Conservation (phyloP, 164 flowering plant species). For the Aristolochia californica region DNA sequence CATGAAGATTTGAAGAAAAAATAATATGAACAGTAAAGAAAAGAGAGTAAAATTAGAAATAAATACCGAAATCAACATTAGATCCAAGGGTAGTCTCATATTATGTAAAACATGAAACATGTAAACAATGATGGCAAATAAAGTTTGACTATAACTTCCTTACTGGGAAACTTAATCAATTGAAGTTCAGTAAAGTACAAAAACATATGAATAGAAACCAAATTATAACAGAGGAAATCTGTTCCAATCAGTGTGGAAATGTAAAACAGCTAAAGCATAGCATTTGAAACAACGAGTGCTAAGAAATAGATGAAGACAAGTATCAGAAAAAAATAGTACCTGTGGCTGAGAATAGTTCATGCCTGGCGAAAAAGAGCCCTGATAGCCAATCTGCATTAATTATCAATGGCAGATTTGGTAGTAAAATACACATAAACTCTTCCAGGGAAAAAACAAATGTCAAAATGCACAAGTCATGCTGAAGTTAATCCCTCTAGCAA, state of each 20-base stretch:
- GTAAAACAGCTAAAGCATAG: not conserved
- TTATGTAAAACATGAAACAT: no score
- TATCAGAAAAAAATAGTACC: conserved; percentile 8
- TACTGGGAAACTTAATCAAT: no score
- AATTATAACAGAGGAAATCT: not conserved
- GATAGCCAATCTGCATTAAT: conserved; percentile 15
- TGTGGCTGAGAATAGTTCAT: conserved; percentile 18
- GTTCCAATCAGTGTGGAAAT: not conserved
- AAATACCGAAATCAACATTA: no score
- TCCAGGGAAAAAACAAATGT: not conserved
- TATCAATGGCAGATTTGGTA: not conserved
- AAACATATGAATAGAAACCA: not conserved
- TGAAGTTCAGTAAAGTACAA: not conserved
- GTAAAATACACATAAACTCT: not conserved
- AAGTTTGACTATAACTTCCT: no score
- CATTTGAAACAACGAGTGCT: not conserved
- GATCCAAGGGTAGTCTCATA: no score
- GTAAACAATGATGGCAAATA: no score
- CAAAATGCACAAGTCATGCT: not conserved
- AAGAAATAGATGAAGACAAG: not conserved
- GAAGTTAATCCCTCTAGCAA: no score
- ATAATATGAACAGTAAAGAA: no score
- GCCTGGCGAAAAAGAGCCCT: conserved; percentile 20
- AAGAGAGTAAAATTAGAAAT: no score
- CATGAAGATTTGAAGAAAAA: no score